Base-by-base conservation (phyloP, 192 early-diverging fungal species). In the Gaertneriomyces sp. region DNA sequence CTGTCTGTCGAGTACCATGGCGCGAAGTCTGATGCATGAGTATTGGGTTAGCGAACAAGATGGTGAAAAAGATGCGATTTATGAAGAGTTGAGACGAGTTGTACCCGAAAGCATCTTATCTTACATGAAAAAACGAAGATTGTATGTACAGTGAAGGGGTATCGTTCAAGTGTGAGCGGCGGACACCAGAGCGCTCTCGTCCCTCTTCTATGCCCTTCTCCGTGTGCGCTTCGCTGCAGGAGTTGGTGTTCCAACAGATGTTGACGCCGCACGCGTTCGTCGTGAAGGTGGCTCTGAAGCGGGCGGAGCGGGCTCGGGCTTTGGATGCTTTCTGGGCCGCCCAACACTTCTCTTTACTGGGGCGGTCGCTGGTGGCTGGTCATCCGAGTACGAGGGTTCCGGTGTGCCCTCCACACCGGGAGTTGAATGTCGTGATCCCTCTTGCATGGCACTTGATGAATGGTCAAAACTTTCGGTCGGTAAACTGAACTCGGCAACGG, bases 391-490 rank as follows among this genome's bases (percentile, higher is more conserved):
- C 25, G 25, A 33, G 25, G 25, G 25, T 33, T 33, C 25, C 25
- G 25, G 25, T 33, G 25, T 33, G 25, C 25, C 25, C 25, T 33
- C 25, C 25, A 33, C 25, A 33, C 25, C 25, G 25, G 25, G 25
- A 1, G 25, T 33, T 11, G 33, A 11, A 49, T 12, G 47, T 49
- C 12, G 54, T 56, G 11, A 56, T 20, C 11, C 54, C 14, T 11
- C 12, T 56, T 12, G n/a, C 14, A 20, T 25, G 11, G n/a, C n/a
- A 56, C 10, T 20, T 56, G 11, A n/a, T 12, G 25, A 1, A 56
- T 49, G 12, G 12, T 72, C 71, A 41, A 66, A 72, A 9, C 66
- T 64, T 12, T 72, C 71, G 14, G 20, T n/a, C 6, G 71, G 71
- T 9, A 72, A 53, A n/a, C 42, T 14, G 4, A 72, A 72, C 17